Base-by-base conservation (phyloP, 2,329 filamentous ascomycete species). In the Ceratocystis alfenasii region DNA sequence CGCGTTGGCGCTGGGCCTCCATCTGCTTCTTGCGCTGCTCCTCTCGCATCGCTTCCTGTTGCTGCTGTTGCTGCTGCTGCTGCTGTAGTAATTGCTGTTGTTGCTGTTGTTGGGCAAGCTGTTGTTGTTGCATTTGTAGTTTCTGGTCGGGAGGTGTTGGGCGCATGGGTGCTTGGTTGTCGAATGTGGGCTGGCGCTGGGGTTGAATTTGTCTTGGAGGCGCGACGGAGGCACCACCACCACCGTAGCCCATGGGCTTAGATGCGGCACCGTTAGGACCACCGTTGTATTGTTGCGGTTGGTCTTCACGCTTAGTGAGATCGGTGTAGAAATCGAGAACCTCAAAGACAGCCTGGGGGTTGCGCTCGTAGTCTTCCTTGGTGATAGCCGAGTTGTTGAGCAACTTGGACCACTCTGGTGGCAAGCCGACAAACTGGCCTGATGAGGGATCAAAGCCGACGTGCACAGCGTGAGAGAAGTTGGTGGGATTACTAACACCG, bases 321-420 rank as follows among this genome's bases (percentile, higher is more conserved):
- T 91, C 88, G 1, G 88, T 90, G 76, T 92, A 93, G 76, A 93
- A 93, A 74, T 92, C 87, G 20, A 93, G 78, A 57, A 90, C 89
- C 73, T 93, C 89, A 65, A 90, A 86, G 30, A 85, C 88, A 67
- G 85, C 90, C 78, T 93, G 88, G 4, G 94, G 94, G 73, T 99
- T 96, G 73, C 94, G 92, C 77, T 95, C 90, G 76, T 97, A 97
- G 74, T 99, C 94, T 72, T 99, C 94, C 76, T 96, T 96, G 68
- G 94, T 97, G 72, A 99, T 94, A 67, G 94, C 94, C 2, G 94
- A 97, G 7, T 91, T 92, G 72, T 94, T 97, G 70, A 99, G 81
- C 63, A 99, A 81, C 76, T 95, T 95, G 73, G 95, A 94, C 94
- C 94, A 99, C 78, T 99, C 94, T 4, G 90, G 87, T 1, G 94